Percentiles rank a stretch among this genome's conserved stretches.
phyloP scores from a whole-genome alignment of 2,329 filamentous ascomycete genomes.

The Coccinonectria pachysandricola region DNA sequence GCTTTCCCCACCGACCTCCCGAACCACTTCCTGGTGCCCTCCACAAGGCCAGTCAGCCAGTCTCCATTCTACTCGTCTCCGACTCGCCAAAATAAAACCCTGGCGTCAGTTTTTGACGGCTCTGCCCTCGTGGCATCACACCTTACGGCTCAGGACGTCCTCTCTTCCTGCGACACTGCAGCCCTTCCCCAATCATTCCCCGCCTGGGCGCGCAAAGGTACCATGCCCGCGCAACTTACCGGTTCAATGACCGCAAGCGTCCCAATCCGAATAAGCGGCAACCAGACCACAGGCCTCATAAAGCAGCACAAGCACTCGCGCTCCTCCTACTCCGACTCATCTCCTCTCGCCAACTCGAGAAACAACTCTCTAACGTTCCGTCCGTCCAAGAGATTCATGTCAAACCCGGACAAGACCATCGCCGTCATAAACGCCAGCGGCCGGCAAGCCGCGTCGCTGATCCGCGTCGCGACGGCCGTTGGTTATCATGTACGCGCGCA shows the following conservation, averaged over 20 bases:
- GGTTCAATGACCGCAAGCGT: constrained; percentile 27
- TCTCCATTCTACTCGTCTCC: too few species aligned
- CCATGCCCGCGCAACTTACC: constrained; percentile 31
- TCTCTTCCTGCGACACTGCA: constrained; percentile 9
- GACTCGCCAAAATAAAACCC: constrained; percentile 11
- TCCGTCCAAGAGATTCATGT: constrained; percentile 48
- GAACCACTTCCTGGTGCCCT: constrained; percentile 17
- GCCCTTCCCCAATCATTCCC: constrained; percentile 7
- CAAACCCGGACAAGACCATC: constrained; percentile 63
- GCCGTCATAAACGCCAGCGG: constrained; percentile 94
- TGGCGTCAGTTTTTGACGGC: constrained; percentile 7
- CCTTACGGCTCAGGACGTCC: constrained; percentile 6
- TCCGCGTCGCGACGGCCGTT: constrained; percentile 85
- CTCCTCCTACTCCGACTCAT: constrained; percentile 52
- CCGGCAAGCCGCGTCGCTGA: constrained; percentile 89
- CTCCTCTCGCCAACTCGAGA: constrained; percentile 41
- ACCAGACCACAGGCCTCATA: constrained; percentile 25
- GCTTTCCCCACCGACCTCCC: constrained; percentile 13
- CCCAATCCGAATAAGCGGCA: constrained; percentile 27
- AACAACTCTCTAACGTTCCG: constrained; percentile 54
- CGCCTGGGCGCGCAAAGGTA: constrained; percentile 17
- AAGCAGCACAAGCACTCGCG: constrained; percentile 50
- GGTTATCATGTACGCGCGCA: constrained; percentile 91
- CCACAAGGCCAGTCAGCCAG: too few species aligned
- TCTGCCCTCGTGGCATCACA: constrained; percentile 12